Conservation (phyloP, 1,139 yeast species). For the Suhomyces panamericanus region DNA sequence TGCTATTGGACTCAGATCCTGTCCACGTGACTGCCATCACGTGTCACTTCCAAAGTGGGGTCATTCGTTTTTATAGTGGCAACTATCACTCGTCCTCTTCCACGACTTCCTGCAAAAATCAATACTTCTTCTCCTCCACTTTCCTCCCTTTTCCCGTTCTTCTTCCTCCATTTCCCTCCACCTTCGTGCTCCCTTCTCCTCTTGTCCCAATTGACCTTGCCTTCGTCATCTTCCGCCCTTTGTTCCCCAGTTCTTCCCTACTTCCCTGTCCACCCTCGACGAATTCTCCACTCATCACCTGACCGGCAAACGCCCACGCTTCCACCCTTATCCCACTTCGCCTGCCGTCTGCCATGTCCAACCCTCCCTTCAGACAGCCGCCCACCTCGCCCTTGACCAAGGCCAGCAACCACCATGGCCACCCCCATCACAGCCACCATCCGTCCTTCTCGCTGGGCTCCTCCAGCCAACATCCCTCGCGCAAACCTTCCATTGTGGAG, state of each 20-base stretch:
- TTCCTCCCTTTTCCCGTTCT: not conserved
- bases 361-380: slow-evolving; percentile 19
- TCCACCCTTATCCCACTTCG: not conserved
- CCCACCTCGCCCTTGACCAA: slow-evolving; percentile 19
- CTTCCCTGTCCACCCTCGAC: not conserved
- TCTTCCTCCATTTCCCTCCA: not conserved
- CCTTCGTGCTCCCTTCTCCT: not conserved
- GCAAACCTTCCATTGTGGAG: slow-evolving; percentile 81
- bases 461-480: slow-evolving; percentile 25
- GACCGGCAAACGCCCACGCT: not conserved
- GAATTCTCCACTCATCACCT: slow-evolving; percentile 3
- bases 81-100: not conserved
- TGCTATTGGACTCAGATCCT: no score
- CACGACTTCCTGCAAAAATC: not conserved
- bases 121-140: not conserved
- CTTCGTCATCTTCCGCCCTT: not conserved
- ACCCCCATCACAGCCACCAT: slow-evolving; percentile 8
- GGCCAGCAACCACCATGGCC: slow-evolving; percentile 7
- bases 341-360: slow-evolving; percentile 12
- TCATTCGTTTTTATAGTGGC: slow-evolving; percentile 9
- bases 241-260: no score
- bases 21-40: no score
- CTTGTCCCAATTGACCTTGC: not conserved
- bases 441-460: slow-evolving; percentile 12
- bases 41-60: slow-evolving; percentile 3